Percentiles rank a stretch among this genome's conserved stretches.
phyloP scores from a whole-genome alignment of 140 eudicot genomes.

The Stevia rebaudiana region DNA sequence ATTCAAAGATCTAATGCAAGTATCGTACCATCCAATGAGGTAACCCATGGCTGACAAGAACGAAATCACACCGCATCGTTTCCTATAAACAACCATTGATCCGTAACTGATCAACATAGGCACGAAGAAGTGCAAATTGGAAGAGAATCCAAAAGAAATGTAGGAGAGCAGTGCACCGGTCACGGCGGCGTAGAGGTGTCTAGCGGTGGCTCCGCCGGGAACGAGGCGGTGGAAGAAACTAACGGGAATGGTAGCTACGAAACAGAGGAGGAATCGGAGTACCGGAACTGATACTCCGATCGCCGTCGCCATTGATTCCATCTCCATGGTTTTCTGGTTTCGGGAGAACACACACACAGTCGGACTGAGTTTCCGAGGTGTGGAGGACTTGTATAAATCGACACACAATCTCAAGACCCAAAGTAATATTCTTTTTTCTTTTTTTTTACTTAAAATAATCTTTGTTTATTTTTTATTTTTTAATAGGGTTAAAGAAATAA shows the following conservation, averaged over 20 bases:
- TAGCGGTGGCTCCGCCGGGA: constrained; percentile 71
- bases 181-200: constrained; percentile 80
- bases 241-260: constrained; percentile 77
- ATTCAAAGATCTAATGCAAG: constrained; percentile 2
- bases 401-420: neutral
- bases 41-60: constrained; percentile 75
- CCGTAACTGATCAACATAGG: constrained; percentile 65
- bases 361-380: constrained; percentile 29
- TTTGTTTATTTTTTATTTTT: too few relatives aligned
- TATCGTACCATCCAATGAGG: constrained; percentile 83
- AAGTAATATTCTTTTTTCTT: too few relatives aligned
- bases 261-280: constrained; percentile 77
- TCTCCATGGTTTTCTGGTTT: constrained; percentile 37
- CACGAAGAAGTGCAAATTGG: constrained; percentile 77
- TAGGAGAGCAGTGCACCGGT: constrained; percentile 78
- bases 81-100: constrained; percentile 63
- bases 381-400: constrained; percentile 1
- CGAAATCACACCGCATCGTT: constrained; percentile 66
- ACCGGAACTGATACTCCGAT: constrained; percentile 92
- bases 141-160: constrained; percentile 77
- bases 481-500: too few relatives aligned
- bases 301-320: constrained; percentile 82
- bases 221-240: constrained; percentile 72
- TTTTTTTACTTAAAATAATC: too few relatives aligned
- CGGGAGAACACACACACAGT: constrained; percentile 22